Evolutionary conservation across 129 eudicot species (phyloP).

Genomic region (Erigeron canadensis): DNA sequence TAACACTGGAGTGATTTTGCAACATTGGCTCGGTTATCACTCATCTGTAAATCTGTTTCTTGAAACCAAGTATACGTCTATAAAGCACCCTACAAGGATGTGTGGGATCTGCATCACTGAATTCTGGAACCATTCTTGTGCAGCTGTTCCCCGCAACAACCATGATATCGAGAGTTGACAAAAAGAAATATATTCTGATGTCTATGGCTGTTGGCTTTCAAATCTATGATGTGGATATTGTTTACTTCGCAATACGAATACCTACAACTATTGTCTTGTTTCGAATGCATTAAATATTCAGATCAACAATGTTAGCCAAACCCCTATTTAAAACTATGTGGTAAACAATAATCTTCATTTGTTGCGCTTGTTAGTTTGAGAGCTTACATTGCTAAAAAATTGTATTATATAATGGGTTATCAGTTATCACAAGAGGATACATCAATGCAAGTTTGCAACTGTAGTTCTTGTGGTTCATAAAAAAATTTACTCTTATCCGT

Average conservation of each 20-base stretch:
- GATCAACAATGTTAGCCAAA: no score
- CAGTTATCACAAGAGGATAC: no score
- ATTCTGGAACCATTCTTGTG: not conserved
- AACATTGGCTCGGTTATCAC: not conserved
- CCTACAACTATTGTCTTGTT: not conserved
- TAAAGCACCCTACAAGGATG: not conserved
- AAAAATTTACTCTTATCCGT: no score
- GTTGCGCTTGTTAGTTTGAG: no score
- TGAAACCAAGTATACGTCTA: not conserved
- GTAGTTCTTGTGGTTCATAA: no score
- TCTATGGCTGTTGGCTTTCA: not conserved
- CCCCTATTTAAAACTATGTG: no score
- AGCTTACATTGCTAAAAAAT: no score
- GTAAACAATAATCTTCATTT: no score
- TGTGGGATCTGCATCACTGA: not conserved
- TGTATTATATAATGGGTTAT: no score
- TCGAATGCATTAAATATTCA: not conserved
- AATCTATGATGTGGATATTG: not conserved
- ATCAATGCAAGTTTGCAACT: no score
- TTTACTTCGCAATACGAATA: not conserved
- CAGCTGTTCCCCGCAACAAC: not conserved
- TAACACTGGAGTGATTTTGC: slow-evolving; percentile 8
- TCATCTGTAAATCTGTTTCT: slow-evolving; percentile 20
- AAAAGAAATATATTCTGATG: not conserved
- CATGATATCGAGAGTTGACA: not conserved